Evolutionary conservation across 257 asterid species (phyloP), one percentile per base, ranked within the genome.

Genomic region (Gynochthodes officinalis): DNA sequence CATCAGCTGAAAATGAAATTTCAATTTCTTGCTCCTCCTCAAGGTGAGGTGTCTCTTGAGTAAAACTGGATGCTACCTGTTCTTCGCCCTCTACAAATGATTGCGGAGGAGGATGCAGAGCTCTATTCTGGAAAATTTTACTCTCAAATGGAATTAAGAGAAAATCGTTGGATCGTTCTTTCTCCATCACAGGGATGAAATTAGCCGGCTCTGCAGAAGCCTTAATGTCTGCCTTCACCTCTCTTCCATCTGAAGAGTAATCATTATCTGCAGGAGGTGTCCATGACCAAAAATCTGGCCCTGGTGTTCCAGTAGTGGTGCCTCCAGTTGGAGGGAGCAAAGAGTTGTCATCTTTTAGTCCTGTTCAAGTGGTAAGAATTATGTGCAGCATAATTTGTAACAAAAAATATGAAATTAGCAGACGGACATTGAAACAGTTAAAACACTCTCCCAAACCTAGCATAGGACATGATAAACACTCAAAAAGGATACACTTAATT

Each of bases 211-310:
- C 74, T 15, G 88, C 75, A 81, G 89, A 84, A 48, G 82, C 64
- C 79, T 84, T 78, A 49, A 40, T 14, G 5, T 81, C 76, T 69
- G 86, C 85, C 71, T 78, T 84, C 64, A 81, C 74, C 60, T 64
- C 80, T 14, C 15, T 59, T 12, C 69, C 84, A 42, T 46, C 70
- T 18, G 71, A 52, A 61, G 74, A 27, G 53, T 64, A 62, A 35
- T 81, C 80, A 16, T 71, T 72, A 13, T 83, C 86, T 59, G 78
- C 68, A 67, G 98, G 96, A 72, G 99, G 99, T 35, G 84, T 76
- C 98, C 99, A 94, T 14, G 92, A 67, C 98, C 99, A 94, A 85
- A 94, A 94, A 83, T 85, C 86, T 44, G 98, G 96, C 71, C 99
- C 99, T 2, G 99, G 99, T 43, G 98, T 88, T 25, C 77, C 90